A percentile compares a stretch with the other conserved stretches of the same genome.
These are phyloP conservation scores for Trametes maxima DNA, from an alignment of 768 basidiomycete species.

Conservation along the genomic window DNA sequence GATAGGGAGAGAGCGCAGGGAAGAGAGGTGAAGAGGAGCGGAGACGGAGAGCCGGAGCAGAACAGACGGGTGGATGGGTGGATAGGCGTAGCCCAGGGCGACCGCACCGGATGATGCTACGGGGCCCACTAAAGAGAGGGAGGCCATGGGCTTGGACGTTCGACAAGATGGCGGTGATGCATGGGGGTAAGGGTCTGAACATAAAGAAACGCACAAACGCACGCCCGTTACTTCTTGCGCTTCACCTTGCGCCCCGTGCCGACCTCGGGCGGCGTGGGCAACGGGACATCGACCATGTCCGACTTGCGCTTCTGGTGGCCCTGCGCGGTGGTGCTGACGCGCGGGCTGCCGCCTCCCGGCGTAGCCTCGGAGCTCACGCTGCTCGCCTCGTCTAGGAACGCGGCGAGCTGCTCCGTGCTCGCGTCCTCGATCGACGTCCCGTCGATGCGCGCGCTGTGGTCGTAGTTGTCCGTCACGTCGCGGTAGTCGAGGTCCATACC, in stretches of 20 bases:
- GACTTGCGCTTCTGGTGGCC: slow-evolving; percentile 35
- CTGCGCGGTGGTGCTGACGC: neutral
- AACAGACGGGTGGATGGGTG: neutral
- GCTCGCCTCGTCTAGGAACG: slow-evolving; percentile 45
- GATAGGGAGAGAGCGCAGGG: neutral
- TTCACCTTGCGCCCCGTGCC: slow-evolving; percentile 26
- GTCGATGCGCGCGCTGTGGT: slow-evolving; percentile 37
- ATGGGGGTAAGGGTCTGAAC: neutral
- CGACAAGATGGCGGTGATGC: neutral
- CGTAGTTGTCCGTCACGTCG: slow-evolving; percentile 37
- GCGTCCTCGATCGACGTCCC: slow-evolving; percentile 35
- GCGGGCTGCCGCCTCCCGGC: slow-evolving; percentile 8
- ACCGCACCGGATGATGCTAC: neutral
- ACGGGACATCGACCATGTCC: slow-evolving; percentile 26
- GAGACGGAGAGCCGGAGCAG: neutral
- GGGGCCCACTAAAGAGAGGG: neutral
- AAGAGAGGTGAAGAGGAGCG: neutral
- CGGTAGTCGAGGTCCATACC: slow-evolving; percentile 35
- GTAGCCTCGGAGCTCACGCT: slow-evolving; percentile 32
- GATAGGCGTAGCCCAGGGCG: neutral
- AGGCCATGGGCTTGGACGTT: neutral
- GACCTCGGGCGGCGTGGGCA: slow-evolving; percentile 13
- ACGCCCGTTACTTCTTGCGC: slow-evolving; percentile 29
- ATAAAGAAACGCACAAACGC: too few species aligned
- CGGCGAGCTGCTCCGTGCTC: slow-evolving; percentile 41